Conservation (phyloP, 179 eudicot species). For the Nepenthes alata region DNA sequence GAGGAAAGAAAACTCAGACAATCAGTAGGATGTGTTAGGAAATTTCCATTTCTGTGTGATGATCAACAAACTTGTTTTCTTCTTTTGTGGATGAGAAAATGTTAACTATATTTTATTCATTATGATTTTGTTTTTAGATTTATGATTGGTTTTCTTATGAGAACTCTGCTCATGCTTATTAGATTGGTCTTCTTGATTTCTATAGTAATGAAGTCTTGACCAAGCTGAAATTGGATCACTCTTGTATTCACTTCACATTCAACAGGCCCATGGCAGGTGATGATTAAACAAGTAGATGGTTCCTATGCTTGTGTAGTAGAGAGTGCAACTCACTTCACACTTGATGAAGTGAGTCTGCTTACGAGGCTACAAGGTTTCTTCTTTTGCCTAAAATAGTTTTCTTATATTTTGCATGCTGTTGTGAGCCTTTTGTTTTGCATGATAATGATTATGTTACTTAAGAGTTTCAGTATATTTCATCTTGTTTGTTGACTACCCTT, state of each 20-base stretch:
- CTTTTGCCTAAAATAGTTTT: background rate
- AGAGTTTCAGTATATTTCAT: too few species aligned
- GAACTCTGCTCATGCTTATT: background rate
- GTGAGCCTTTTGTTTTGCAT: slow-evolving; percentile 13
- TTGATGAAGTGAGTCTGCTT: slow-evolving; percentile 58
- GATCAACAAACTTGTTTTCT: too few species aligned
- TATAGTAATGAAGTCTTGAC: background rate
- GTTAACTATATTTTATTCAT: too few species aligned
- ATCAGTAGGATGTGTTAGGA: too few species aligned
- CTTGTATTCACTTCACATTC: background rate
- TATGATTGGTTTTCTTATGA: too few species aligned
- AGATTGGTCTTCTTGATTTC: background rate
- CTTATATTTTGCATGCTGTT: background rate
- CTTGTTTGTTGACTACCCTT: too few species aligned
- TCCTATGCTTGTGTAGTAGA: slow-evolving; percentile 93
- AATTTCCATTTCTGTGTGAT: too few species aligned
- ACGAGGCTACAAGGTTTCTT: slow-evolving; percentile 74
- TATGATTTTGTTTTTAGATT: too few species aligned
- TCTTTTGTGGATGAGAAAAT: too few species aligned
- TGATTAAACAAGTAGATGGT: slow-evolving; percentile 87
- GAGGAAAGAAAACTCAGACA: too few species aligned
- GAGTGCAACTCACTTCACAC: slow-evolving; percentile 81
- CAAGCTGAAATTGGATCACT: background rate
- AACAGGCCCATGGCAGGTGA: slow-evolving; percentile 99
- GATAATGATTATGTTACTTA: slow-evolving; percentile 30